Percentiles rank a stretch among this genome's conserved stretches.
Conservation (phyloP, 2,329 filamentous ascomycete genomes). For the Hymenoscyphus repandus region DNA sequence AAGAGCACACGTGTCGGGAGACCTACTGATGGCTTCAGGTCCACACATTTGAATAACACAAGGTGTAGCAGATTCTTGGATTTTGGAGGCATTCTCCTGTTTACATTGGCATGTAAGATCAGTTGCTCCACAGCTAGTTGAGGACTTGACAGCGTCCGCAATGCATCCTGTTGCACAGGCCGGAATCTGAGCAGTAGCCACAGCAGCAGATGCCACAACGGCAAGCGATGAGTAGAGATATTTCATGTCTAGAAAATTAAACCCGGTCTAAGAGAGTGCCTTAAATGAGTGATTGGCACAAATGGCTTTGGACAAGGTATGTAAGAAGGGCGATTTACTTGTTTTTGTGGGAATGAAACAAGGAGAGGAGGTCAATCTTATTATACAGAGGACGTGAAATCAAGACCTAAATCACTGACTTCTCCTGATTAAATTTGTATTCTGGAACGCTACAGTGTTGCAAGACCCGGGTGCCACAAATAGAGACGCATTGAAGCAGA, state of each 20-base stretch:
- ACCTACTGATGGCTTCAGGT: conserved; percentile 16
- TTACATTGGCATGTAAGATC: conserved; percentile 23
- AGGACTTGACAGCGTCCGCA: conserved; percentile 13
- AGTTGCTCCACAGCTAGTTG: conserved; percentile 16
- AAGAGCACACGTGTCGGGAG: not conserved
- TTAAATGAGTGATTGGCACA: no score
- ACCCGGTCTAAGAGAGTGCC: no score
- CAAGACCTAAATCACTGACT: no score
- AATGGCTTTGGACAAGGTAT: no score
- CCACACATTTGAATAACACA: conserved; percentile 22
- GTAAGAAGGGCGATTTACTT: no score
- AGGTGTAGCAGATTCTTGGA: conserved; percentile 16
- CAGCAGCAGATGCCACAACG: conserved; percentile 13
- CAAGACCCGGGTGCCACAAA: no score
- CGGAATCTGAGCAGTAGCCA: conserved; percentile 16
- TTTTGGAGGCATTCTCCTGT: conserved; percentile 13
- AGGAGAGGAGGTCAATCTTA: no score
- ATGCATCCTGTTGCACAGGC: conserved; percentile 21
- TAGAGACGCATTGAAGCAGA: no score
- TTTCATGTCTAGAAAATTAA: conserved; percentile 13
- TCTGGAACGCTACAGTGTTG: no score
- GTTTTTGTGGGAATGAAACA: no score
- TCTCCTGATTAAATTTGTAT: no score
- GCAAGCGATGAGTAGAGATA: conserved; percentile 17
- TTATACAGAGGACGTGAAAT: no score